Evolutionary conservation across 345 rosid species (phyloP), one percentile per base, ranked within the genome.

Genomic region (Tarenaya hassleriana): DNA sequence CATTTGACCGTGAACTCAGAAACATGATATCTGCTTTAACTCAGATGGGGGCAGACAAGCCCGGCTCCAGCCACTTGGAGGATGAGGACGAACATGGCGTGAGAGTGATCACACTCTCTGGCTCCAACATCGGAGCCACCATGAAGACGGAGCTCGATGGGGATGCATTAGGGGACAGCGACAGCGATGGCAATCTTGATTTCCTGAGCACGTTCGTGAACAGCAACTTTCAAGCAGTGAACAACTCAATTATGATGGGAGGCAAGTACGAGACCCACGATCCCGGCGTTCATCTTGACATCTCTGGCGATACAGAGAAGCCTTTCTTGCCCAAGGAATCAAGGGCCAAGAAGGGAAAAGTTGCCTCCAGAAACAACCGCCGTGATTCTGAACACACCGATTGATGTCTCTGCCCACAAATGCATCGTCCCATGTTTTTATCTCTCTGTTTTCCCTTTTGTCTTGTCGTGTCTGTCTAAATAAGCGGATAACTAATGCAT

Each of bases 141-240:
- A 70, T 91, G 89, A 69, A 78, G 37, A 61, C 73, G n/a, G 86
- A 73, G 41, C 11, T 80, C 61, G 88, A 82, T 12, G 83, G 42
- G 7, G n/a, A n/a, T n/a, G n/a, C n/a, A n/a, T n/a, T n/a, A n/a
- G n/a, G n/a, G n/a, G 44, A 24, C 14, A 46, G 35, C 34, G 16
- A 52, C 24, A 52, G 69, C 11, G 52, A 47, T 1, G 63, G 61
- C 0, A 81, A 78, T 55, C 62, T 62, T 15, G 90, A 83, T 8
- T 60, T 62, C 13, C 3, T 73, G 58, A 75, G 53, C 14, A 81
- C 95, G 0, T 84, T 55, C n/a, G 90, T 91, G 16, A 91, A 91
- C 67, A 91, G 95, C 69, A 91, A 87, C 50, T 87, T 82, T 62
- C 98, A 87, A 48, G 83, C 98, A 0, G 79, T 91, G 20, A 91